Evolutionary conservation across 352 stramenopile genomes (phyloP).

Genomic region (Phytophthora constricta): DNA sequence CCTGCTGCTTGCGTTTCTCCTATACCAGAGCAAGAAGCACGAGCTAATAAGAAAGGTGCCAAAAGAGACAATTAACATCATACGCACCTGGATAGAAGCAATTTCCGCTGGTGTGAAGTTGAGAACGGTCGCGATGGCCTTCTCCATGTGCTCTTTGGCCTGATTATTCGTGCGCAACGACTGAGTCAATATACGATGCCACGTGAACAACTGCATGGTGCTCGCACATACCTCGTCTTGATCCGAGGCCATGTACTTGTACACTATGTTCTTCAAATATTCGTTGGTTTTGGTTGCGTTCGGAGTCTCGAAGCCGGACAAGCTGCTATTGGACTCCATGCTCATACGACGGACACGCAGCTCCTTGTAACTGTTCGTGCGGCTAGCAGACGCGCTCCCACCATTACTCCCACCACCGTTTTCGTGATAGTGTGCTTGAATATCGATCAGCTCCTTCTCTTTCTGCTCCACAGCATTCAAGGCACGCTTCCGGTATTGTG

Average conservation of each 20-base stretch:
- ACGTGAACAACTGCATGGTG: not conserved
- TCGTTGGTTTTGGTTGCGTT: conserved; percentile 86
- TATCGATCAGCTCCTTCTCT: conserved; percentile 77
- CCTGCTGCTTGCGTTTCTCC: conserved; percentile 67
- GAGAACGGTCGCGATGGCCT: conserved; percentile 86
- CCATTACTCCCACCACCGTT: conserved; percentile 37
- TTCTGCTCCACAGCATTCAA: conserved; percentile 86
- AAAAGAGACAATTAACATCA: not conserved
- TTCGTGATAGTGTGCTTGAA: conserved; percentile 69
- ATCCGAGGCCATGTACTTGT: conserved; percentile 92
- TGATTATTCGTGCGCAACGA: conserved; percentile 24
- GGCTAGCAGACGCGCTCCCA: conserved; percentile 25
- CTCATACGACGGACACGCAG: conserved; percentile 68
- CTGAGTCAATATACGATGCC: not conserved
- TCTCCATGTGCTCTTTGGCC: conserved; percentile 90
- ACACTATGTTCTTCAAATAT: conserved; percentile 92
- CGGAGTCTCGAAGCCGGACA: conserved; percentile 83
- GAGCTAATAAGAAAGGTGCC: not conserved
- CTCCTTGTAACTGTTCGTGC: conserved; percentile 55
- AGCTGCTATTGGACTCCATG: conserved; percentile 77
- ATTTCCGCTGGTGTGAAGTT: conserved; percentile 83
- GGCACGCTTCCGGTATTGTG: conserved; percentile 77
- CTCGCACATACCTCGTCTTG: conserved; percentile 62
- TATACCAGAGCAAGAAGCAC: conserved; percentile 13
- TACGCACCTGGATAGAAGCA: conserved; percentile 55